A percentile compares a stretch with the other conserved stretches of the same genome.
phyloP scores from a whole-genome alignment of 768 basidiomycete genomes.

The Tulasnella sp. region DNA sequence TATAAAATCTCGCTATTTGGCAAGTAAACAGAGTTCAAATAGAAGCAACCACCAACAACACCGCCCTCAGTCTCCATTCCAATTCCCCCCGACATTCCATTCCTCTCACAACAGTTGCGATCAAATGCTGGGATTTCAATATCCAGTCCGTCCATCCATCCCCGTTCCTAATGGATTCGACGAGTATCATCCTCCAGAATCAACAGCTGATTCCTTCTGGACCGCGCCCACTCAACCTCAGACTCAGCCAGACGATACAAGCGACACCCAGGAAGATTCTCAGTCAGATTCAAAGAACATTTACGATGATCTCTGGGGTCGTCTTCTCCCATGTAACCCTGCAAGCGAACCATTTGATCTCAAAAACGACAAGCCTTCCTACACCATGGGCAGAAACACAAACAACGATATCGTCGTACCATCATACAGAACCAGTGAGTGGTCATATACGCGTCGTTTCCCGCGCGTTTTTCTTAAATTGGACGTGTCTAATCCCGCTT shows the following conservation, averaged over 20 bases:
- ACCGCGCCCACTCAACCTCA: conserved; percentile 1
- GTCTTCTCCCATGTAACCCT: conserved; percentile 49
- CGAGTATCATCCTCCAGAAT: not conserved
- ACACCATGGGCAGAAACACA: conserved; percentile 43
- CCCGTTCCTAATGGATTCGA: too few relatives aligned
- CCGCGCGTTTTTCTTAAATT: not conserved
- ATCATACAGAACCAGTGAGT: conserved; percentile 64
- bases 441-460: not conserved
- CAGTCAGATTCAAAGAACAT: not conserved
- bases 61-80: not conserved
- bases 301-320: conserved; percentile 49
- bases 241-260: conserved; percentile 1
- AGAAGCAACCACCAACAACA: too few relatives aligned
- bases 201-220: not conserved
- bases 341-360: conserved; percentile 46
- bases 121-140: not conserved
- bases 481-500: not conserved
- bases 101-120: not conserved
- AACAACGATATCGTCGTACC: conserved; percentile 46
- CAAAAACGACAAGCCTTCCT: conserved; percentile 37
- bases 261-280: conserved; percentile 8
- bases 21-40: too few relatives aligned
- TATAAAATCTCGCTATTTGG: conserved; percentile 2
- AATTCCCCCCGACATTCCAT: too few relatives aligned
- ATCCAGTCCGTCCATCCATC: too few relatives aligned